Evolutionary conservation across 345 rosid species (phyloP).

Genomic region (Eucalyptus melliodora): DNA sequence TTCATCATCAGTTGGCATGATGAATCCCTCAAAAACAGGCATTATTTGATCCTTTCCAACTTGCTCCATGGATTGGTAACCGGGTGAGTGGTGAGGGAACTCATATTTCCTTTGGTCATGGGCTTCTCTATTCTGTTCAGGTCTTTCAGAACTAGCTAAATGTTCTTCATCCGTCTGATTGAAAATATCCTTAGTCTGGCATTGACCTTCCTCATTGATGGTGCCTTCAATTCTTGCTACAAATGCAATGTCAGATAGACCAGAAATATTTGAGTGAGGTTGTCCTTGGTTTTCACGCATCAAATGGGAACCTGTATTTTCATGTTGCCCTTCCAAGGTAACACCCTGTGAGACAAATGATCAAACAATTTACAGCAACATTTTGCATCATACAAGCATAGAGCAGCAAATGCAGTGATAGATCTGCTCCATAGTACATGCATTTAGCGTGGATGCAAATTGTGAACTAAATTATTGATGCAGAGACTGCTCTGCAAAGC

Average conservation of each 20-base stretch:
- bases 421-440: background rate
- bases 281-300: background rate
- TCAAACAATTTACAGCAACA: background rate
- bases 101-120: slow-evolving; percentile 4
- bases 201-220: slow-evolving; percentile 11
- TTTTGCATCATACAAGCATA: background rate
- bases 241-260: slow-evolving; percentile 7
- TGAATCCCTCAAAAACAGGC: slow-evolving; percentile 58
- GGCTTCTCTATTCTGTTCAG: slow-evolving; percentile 3
- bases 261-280: slow-evolving; percentile 5
- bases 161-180: slow-evolving; percentile 8
- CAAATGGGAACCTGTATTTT: background rate
- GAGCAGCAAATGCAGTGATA: background rate
- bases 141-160: slow-evolving; percentile 9
- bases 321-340: background rate
- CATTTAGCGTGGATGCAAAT: background rate
- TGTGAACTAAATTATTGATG: background rate
- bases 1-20: slow-evolving; percentile 30
- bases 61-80: slow-evolving; percentile 10
- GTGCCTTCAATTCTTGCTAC: background rate
- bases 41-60: slow-evolving; percentile 13
- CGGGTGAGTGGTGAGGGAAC: slow-evolving; percentile 7
- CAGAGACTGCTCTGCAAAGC: background rate
- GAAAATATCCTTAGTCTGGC: slow-evolving; percentile 2
- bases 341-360: background rate